These are phyloP conservation scores for Botryotinia globosa DNA, from an alignment of 2,329 filamentous ascomycete genomes.

Conservation along the genomic window DNA sequence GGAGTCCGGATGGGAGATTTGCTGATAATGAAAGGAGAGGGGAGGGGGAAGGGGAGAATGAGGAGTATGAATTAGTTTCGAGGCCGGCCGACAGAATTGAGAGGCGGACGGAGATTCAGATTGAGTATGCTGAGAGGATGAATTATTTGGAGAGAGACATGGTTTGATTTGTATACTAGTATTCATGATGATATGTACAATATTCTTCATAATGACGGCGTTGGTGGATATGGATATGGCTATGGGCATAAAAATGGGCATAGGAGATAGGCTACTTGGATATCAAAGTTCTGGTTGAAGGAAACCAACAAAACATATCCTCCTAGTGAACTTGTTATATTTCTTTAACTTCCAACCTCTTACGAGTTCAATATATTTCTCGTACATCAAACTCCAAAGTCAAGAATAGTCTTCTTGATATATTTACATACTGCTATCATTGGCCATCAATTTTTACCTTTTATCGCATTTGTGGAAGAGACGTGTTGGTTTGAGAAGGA, in stretches of 20 bases:
- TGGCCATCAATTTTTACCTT: too few relatives aligned
- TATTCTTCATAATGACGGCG: neutral
- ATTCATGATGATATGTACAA: neutral
- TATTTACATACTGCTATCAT: too few relatives aligned
- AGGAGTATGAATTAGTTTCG: neutral
- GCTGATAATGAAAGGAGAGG: neutral
- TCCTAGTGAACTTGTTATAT: neutral
- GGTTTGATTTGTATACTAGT: neutral
- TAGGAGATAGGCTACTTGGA: neutral
- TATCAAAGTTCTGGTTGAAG: neutral
- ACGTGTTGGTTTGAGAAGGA: too few relatives aligned
- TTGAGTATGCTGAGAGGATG: neutral
- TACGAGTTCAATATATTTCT: neutral
- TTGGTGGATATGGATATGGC: neutral
- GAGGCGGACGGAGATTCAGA: neutral
- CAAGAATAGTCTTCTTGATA: neutral
- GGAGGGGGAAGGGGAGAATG: neutral
- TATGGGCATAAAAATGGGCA: neutral
- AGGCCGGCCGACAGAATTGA: neutral
- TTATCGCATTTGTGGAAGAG: too few relatives aligned
- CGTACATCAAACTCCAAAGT: neutral
- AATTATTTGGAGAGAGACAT: neutral
- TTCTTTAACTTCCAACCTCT: neutral
- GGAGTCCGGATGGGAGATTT: too few relatives aligned
- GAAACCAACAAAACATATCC: neutral